Evolutionary conservation across 352 stramenopile species (phyloP).

Genomic region (Globisporangium viniferum): DNA sequence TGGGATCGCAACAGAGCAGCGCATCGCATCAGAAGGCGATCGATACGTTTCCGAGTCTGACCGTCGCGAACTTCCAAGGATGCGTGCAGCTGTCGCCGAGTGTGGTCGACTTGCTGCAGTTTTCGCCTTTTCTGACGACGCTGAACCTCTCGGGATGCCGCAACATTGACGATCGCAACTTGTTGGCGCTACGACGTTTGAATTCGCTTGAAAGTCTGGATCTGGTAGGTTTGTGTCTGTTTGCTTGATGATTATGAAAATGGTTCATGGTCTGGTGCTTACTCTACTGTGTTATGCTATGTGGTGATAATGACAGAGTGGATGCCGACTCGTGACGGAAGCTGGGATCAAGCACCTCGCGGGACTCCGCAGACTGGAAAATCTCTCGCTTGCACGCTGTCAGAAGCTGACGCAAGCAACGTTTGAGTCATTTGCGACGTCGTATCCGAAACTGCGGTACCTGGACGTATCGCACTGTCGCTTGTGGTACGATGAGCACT

Average conservation of each 20-base stretch:
- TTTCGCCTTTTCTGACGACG: slow-evolving; percentile 48
- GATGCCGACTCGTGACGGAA: slow-evolving; percentile 51
- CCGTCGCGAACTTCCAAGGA: slow-evolving; percentile 46
- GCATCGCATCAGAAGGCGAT: slow-evolving; percentile 19
- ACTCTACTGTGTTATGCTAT: background rate
- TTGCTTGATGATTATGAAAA: background rate
- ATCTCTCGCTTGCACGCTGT: slow-evolving; percentile 55
- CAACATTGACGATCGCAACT: slow-evolving; percentile 53
- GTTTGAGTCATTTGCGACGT: slow-evolving; percentile 37
- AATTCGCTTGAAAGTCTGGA: slow-evolving; percentile 42
- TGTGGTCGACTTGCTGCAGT: slow-evolving; percentile 51
- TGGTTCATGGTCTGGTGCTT: background rate
- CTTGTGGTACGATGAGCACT: slow-evolving; percentile 29
- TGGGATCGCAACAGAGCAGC: slow-evolving; percentile 27
- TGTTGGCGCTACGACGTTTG: slow-evolving; percentile 39
- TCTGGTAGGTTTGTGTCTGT: slow-evolving; percentile 37
- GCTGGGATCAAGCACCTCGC: slow-evolving; percentile 46
- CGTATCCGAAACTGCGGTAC: slow-evolving; percentile 36
- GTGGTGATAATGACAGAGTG: slow-evolving; percentile 27
- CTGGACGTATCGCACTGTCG: slow-evolving; percentile 59
- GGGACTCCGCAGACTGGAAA: slow-evolving; percentile 44
- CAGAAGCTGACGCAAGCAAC: slow-evolving; percentile 44
- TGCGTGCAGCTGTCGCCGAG: slow-evolving; percentile 42
- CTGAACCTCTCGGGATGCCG: slow-evolving; percentile 61
- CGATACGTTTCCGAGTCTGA: slow-evolving; percentile 52